Conservation (phyloP, 495 filamentous ascomycete genomes). For the Penicillium atrosanguineum region DNA sequence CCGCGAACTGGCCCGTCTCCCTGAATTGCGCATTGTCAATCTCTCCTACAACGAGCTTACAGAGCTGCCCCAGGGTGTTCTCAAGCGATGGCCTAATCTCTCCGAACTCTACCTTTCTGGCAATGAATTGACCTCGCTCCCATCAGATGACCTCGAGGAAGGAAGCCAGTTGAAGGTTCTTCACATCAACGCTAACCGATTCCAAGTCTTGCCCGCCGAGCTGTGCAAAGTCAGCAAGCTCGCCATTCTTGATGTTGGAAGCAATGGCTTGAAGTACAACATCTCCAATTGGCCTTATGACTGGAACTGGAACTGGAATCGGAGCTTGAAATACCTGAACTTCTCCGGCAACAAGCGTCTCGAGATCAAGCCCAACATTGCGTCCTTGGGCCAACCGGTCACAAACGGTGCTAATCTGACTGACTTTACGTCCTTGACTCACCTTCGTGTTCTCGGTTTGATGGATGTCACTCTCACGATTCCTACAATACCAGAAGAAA, state of each 20-base stretch:
- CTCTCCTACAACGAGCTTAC: constrained; percentile 92
- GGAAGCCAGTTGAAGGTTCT: constrained; percentile 80
- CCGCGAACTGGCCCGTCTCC: constrained; percentile 78
- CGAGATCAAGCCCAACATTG: constrained; percentile 87
- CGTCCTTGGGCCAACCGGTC: constrained; percentile 40
- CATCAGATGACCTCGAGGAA: constrained; percentile 92
- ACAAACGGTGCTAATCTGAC: constrained; percentile 72
- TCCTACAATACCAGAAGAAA: constrained; percentile 89
- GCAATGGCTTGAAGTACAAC: constrained; percentile 97
- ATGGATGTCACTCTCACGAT: constrained; percentile 98
- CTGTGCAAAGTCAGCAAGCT: constrained; percentile 91
- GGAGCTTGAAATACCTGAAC: constrained; percentile 90
- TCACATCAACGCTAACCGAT: constrained; percentile 96
- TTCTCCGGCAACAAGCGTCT: constrained; percentile 95
- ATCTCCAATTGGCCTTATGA: constrained; percentile 99
- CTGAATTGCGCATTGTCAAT: constrained; percentile 85
- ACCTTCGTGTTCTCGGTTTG: constrained; percentile 84
- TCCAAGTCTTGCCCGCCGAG: constrained; percentile 93
- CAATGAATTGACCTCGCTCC: constrained; percentile 86
- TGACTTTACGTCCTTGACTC: constrained; percentile 83
- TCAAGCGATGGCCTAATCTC: constrained; percentile 82
- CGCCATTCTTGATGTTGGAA: constrained; percentile 88
- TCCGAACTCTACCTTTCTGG: constrained; percentile 93
- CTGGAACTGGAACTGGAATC: constrained; percentile 99
- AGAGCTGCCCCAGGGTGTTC: constrained; percentile 83